These are phyloP conservation scores for Phylloporus sp. DNA, from an alignment of 1,284 basidiomycete genomes.

Conservation along the genomic window DNA sequence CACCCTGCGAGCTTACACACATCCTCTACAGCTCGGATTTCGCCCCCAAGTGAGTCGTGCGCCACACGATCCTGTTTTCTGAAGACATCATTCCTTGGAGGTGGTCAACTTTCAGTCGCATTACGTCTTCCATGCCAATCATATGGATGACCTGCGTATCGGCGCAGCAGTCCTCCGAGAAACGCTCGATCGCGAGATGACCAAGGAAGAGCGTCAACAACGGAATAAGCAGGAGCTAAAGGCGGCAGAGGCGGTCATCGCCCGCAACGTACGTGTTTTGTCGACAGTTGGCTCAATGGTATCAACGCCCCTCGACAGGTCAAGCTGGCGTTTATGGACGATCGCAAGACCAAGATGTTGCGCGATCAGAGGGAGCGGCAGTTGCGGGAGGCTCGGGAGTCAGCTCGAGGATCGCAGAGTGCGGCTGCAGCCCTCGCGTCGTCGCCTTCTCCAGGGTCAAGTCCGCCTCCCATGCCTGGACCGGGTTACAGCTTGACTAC, in stretches of 20 bases:
- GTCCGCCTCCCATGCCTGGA: constrained; percentile 28
- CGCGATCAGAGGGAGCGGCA: constrained; percentile 66
- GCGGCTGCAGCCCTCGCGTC: background rate
- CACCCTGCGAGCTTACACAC: background rate
- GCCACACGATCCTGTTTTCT: too few species aligned
- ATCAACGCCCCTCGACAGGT: constrained; percentile 54
- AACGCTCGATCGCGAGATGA: constrained; percentile 58
- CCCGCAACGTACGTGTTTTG: constrained; percentile 55
- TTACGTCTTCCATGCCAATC: constrained; percentile 66
- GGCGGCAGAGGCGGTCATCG: constrained; percentile 58
- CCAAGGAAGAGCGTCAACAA: constrained; percentile 60
- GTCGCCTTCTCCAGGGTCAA: constrained; percentile 6
- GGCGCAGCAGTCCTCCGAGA: constrained; percentile 73
- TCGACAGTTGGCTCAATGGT: background rate
- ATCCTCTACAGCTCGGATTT: constrained; percentile 71
- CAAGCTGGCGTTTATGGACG: constrained; percentile 77
- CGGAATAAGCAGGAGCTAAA: constrained; percentile 62
- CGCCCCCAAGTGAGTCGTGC: constrained; percentile 56
- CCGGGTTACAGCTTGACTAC: constrained; percentile 29
- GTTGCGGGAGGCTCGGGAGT: constrained; percentile 47
- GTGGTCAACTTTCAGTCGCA: constrained; percentile 66
- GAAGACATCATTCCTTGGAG: constrained; percentile 24
- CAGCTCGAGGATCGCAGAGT: constrained; percentile 6
- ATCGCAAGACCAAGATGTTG: constrained; percentile 64
- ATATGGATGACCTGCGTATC: constrained; percentile 62